These are phyloP conservation scores for Phalaenopsis aphrodite DNA, from an alignment of 106 monocot species.

Conservation along the genomic window DNA sequence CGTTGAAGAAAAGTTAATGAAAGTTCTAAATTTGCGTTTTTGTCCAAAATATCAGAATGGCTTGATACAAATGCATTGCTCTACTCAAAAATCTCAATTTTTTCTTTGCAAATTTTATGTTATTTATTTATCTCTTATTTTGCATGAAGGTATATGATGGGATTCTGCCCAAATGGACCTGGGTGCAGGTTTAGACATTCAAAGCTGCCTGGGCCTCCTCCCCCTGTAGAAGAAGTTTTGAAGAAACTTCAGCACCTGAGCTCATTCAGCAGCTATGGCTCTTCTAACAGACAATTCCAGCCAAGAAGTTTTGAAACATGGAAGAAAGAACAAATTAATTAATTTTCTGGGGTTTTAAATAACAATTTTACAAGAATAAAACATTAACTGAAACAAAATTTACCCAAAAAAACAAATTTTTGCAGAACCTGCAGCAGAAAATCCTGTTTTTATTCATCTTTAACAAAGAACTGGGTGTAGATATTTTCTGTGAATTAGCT, in stretches of 20 bases:
- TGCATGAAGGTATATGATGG: constrained; percentile 9
- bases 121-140: neutral
- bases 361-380: neutral
- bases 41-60: no score
- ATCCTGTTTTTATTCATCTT: neutral
- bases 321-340: neutral
- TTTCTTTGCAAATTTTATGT: neutral
- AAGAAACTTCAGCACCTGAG: constrained; percentile 11
- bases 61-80: no score
- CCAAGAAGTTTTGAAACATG: neutral
- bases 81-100: no score
- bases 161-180: constrained; percentile 7
- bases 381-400: neutral
- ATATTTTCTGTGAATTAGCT: neutral
- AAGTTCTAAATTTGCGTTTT: no score
- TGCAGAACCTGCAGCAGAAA: neutral
- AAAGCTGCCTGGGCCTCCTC: constrained; percentile 6
- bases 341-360: neutral
- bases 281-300: neutral
- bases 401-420: neutral
- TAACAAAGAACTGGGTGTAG: constrained; percentile 3
- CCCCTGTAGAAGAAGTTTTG: constrained; percentile 4
- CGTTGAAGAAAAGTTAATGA: no score
- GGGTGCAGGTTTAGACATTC: neutral
- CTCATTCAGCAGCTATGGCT: constrained; percentile 1